Evolutionary conservation across 225 moss, liverwort and hornwort species (phyloP).

Genomic region (Takakia lepidozioides): DNA sequence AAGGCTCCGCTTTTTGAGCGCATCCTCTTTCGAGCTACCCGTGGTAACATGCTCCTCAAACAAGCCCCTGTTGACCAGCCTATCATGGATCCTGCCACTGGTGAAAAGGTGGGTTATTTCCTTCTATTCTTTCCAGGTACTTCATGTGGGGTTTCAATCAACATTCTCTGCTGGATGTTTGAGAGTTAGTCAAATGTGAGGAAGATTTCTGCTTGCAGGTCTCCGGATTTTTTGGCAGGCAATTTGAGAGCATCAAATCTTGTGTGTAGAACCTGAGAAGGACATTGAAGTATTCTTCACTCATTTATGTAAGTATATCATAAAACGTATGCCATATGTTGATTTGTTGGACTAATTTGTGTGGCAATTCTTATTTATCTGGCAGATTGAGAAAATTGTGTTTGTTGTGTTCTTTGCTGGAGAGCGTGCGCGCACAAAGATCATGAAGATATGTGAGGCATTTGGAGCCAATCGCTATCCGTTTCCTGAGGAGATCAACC

Average conservation of each 20-base stretch:
- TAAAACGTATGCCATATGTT: not conserved
- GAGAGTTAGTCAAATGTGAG: not conserved
- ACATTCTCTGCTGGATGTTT: not conserved
- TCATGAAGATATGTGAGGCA: slow-evolving; percentile 91
- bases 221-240: not conserved
- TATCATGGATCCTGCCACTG: slow-evolving; percentile 80
- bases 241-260: not conserved
- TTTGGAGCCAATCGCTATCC: slow-evolving; percentile 97
- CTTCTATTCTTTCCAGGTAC: not conserved
- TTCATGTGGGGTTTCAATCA: not conserved
- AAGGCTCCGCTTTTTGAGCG: slow-evolving; percentile 85
- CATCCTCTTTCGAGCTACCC: slow-evolving; percentile 91
- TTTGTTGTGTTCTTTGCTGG: slow-evolving; percentile 95
- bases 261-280: no score
- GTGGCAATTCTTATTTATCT: not conserved
- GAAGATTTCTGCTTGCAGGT: not conserved
- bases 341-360: no score
- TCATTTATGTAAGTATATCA: not conserved
- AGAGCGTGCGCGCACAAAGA: slow-evolving; percentile 89
- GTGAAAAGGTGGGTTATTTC: slow-evolving; percentile 68
- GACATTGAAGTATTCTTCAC: no score
- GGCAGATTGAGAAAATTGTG: slow-evolving; percentile 84
- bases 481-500: slow-evolving; percentile 75
- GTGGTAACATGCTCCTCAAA: slow-evolving; percentile 95
- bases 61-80: slow-evolving; percentile 73